A percentile compares a stretch with the other conserved stretches of the same genome.
Evolutionary conservation across 2,329 filamentous ascomycete genomes (phyloP).

Genomic region (Arthroderma sp.): DNA sequence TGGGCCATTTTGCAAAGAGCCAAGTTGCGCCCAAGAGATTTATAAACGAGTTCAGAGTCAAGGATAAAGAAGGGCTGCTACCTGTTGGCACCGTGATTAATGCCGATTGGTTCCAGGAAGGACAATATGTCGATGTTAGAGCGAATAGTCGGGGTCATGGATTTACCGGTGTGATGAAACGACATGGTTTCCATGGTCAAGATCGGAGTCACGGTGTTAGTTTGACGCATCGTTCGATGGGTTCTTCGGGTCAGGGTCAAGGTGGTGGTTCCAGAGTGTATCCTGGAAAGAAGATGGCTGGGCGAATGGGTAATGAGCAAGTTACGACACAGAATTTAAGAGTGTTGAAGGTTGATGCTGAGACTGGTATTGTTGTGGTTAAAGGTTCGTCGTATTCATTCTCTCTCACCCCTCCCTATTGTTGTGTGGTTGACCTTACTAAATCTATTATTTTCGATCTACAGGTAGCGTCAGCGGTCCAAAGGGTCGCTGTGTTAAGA

Average conservation of each 20-base stretch:
- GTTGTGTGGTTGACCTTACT: no score
- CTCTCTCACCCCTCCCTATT: not conserved
- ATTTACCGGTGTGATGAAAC: conserved; percentile 96
- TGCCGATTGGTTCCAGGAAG: conserved; percentile 83
- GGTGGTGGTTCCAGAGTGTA: conserved; percentile 83
- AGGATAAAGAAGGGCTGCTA: conserved; percentile 56
- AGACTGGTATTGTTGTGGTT: conserved; percentile 77
- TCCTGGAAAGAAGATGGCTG: conserved; percentile 96
- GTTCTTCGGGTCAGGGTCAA: conserved; percentile 78
- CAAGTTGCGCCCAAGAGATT: conserved; percentile 72
- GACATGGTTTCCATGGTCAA: conserved; percentile 79
- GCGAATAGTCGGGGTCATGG: conserved; percentile 75
- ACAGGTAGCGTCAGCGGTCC: conserved; percentile 66
- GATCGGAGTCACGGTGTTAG: conserved; percentile 90
- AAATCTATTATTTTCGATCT: not conserved
- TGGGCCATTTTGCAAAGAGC: conserved; percentile 78
- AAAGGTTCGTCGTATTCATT: conserved; percentile 44
- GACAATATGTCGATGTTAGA: conserved; percentile 79
- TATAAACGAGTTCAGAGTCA: conserved; percentile 78
- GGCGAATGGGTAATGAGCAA: conserved; percentile 80
- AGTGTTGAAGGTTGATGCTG: conserved; percentile 74
- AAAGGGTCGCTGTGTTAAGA: conserved; percentile 68
- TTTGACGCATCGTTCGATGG: conserved; percentile 82
- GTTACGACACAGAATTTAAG: conserved; percentile 86
- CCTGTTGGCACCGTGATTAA: conserved; percentile 61